Conservation (phyloP, 148 eudicot genomes). For the Amaranthus hypochondriacus region DNA sequence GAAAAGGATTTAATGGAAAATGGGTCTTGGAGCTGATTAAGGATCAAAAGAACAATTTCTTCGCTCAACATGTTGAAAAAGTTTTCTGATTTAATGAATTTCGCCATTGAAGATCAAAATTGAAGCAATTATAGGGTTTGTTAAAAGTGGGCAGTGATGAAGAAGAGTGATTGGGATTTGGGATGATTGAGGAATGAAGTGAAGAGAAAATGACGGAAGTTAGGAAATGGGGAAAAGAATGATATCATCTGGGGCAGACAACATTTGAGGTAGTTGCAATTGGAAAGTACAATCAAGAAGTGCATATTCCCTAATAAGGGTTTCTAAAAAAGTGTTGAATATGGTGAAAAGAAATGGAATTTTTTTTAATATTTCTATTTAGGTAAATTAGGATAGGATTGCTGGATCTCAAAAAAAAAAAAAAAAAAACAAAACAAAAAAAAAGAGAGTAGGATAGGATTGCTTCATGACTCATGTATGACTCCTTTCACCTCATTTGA, state of each 20-base stretch:
- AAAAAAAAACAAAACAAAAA: no score
- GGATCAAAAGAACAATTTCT: constrained; percentile 46
- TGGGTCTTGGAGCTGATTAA: constrained; percentile 45
- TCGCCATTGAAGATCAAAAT: not conserved
- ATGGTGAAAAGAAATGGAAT: no score
- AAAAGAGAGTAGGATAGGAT: no score
- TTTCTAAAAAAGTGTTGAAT: not conserved
- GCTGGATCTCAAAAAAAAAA: no score
- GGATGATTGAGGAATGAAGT: not conserved
- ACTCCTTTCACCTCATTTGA: no score
- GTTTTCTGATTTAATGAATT: not conserved
- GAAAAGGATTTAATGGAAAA: constrained; percentile 57
- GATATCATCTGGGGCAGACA: constrained; percentile 37
- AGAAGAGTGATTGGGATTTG: not conserved
- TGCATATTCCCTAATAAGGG: not conserved
- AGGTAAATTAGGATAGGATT: no score
- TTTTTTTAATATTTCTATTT: no score
- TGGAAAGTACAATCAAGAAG: constrained; percentile 3
- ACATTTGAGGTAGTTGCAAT: constrained; percentile 40
- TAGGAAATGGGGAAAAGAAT: constrained; percentile 35
- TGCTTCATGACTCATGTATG: no score
- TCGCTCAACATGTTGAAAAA: constrained; percentile 37
- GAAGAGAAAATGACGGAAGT: not conserved
- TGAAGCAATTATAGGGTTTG: no score
- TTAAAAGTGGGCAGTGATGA: no score